A percentile compares a stretch with the other conserved stretches of the same genome.
Evolutionary conservation across 805 yeast genomes (phyloP).

Genomic region (Myxozyma lipomycoides): DNA sequence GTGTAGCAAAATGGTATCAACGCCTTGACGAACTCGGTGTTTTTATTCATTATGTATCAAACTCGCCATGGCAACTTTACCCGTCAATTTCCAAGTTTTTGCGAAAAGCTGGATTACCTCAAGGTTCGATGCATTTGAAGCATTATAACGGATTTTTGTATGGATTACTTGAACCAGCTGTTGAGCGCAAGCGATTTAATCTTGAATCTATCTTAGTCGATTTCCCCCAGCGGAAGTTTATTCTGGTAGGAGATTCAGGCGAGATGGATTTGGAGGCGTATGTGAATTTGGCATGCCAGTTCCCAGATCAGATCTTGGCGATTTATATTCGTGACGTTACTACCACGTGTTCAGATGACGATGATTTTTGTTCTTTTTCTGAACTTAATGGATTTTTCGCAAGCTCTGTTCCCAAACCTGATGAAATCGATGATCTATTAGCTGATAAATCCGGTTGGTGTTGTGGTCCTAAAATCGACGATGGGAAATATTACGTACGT

Average conservation of each 20-base stretch:
- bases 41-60: slow-evolving; percentile 88
- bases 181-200: slow-evolving; percentile 69
- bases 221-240: slow-evolving; percentile 71
- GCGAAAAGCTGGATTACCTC: slow-evolving; percentile 55
- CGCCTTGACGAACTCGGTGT: slow-evolving; percentile 48
- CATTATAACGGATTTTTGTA: slow-evolving; percentile 78
- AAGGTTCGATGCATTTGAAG: slow-evolving; percentile 80
- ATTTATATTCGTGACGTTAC: slow-evolving; percentile 76
- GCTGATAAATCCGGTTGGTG: slow-evolving; percentile 23
- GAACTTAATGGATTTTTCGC: slow-evolving; percentile 29
- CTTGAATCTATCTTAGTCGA: slow-evolving; percentile 62
- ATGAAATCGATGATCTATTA: slow-evolving; percentile 28
- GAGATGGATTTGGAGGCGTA: slow-evolving; percentile 94
- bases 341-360: slow-evolving; percentile 26
- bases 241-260: slow-evolving; percentile 92
- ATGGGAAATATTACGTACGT: slow-evolving; percentile 18
- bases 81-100: slow-evolving; percentile 57
- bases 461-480: slow-evolving; percentile 3
- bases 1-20: slow-evolving; percentile 69
- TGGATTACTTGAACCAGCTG: slow-evolving; percentile 81
- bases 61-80: slow-evolving; percentile 89
- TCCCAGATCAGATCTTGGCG: slow-evolving; percentile 63
- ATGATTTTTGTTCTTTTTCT: slow-evolving; percentile 18
- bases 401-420: slow-evolving; percentile 34
- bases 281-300: slow-evolving; percentile 56